Base-by-base conservation (phyloP, 2,329 filamentous ascomycete genomes). In the Sphaceloma murrayae region DNA sequence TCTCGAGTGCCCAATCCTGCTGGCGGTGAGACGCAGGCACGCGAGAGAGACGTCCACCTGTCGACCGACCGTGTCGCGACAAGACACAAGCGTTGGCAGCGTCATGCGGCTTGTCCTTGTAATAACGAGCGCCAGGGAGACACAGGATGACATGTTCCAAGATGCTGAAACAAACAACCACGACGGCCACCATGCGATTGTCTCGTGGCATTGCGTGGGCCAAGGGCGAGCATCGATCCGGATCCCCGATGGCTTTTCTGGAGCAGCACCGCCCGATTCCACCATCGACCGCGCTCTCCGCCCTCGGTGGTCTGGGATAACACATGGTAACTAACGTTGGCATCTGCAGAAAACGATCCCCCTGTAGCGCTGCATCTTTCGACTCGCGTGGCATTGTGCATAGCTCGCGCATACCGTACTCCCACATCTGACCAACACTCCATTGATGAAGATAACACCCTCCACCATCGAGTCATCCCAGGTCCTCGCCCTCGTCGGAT, bases 161-260 rank as follows among this genome's bases (percentile, higher is more conserved):
- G 8, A 14, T 26, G n/a, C n/a, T n/a, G n/a, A n/a, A n/a, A n/a
- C 14, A 40, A 30, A 40, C 36, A 30, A 40, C 36, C 36, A 40
- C 11, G 30, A 6, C 34, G 6, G 27, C 19, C 21, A 17, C 36
- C 22, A 26, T 19, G 17, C 19, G 6, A 8, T 13, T 29, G 22
- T 40, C 36, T 40, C 36, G 36, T 40, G 36, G 36, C 36, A 40
- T 40, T 40, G 36, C 36, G 36, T 40, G 24, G 36, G 36, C 36
- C 36, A 40, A 40, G 36, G 36, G 21, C 13, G 30, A 16, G 17
- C 24, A 27, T 40, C 36, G 36, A 40, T 40, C 36, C 36, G 36
- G 22, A 30, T 40, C 22, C 36, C 36, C 36, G 24, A 40, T 40
- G 36, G 18, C 24, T 14, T 13, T 9, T 38, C 34, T 38, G 34